Evolutionary conservation across 768 basidiomycete species (phyloP), one percentile per base, ranked within the genome.

Genomic region (Mycena maculata): DNA sequence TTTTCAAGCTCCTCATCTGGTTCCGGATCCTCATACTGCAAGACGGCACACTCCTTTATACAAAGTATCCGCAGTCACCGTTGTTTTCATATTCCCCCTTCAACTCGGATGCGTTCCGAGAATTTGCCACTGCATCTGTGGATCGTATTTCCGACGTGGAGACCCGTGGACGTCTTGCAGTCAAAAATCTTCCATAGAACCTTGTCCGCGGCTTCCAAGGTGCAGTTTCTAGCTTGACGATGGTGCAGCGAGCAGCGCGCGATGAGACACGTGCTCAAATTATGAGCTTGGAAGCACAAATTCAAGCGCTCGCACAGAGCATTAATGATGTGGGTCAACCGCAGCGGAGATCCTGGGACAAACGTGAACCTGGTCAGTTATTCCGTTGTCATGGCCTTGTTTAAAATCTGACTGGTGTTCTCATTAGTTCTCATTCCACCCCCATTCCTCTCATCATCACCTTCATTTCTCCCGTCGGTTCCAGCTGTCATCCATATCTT

Each of bases 21-120:
- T n/a, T n/a, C n/a, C n/a, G 22, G 71, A 71, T 4, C 53, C 23
- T 63, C 3, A 4, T 54, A 8, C 50, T 63, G 2, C 61, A 63
- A 23, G 61, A 63, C 31, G 20, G 30, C 27, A 52, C 52, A 10
- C 18, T 63, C 1, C 61, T 63, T 18, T 63, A 54, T 27, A 36
- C 3, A 16, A 42, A 54, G 18, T 28, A 54, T 23, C 61, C 61
- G 11, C 12, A 31, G 16, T 11, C 61, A 4, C 50, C 50, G 11
- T 22, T 63, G 0, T 63, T 63, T 31, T 15, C 42, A 2, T 63
- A 54, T 25, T 18, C 61, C 0, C 61, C 61, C 5, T 63, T 63
- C 52, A 63, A 54, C 31, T 44, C 61, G 1, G 12, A 12, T 9
- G 16, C 11, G 13, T 63, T 63, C 20, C 61, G 31, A 4, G 11